A percentile compares a stretch with the other conserved stretches of the same genome.
Evolutionary conservation across 2,329 filamentous ascomycete species (phyloP).

Genomic region (Teratosphaeria viscida): DNA sequence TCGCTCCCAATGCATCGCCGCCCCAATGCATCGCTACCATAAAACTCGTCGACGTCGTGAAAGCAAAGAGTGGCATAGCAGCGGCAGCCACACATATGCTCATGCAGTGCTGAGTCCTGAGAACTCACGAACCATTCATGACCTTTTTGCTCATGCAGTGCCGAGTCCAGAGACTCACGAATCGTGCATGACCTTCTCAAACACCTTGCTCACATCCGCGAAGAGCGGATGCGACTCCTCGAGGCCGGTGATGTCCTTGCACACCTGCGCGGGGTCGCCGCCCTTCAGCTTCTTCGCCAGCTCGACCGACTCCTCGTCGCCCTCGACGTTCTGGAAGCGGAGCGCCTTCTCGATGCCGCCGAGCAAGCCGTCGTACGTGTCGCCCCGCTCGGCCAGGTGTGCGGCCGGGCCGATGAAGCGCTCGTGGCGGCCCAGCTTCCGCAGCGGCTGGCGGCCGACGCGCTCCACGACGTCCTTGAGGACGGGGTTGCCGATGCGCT

Average conservation of each 20-base stretch:
- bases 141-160: neutral
- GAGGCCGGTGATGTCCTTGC: conserved; percentile 71
- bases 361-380: conserved; percentile 63
- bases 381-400: conserved; percentile 72
- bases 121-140: neutral
- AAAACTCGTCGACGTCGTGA: neutral
- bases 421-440: conserved; percentile 90
- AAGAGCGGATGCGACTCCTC: conserved; percentile 68
- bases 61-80: neutral
- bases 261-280: conserved; percentile 61
- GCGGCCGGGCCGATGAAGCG: conserved; percentile 88
- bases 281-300: conserved; percentile 77
- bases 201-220: conserved; percentile 43
- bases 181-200: neutral
- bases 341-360: conserved; percentile 84
- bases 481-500: conserved; percentile 84
- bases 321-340: conserved; percentile 88
- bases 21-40: neutral
- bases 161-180: neutral
- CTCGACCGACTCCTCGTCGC: conserved; percentile 79
- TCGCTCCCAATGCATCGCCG: neutral
- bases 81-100: neutral
- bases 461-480: conserved; percentile 89
- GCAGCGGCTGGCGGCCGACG: conserved; percentile 85
- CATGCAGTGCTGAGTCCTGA: neutral